A percentile compares a stretch with the other conserved stretches of the same genome.
phyloP scores from a whole-genome alignment of 2,329 filamentous ascomycete species.

The Hirsutella rhossiliensis region DNA sequence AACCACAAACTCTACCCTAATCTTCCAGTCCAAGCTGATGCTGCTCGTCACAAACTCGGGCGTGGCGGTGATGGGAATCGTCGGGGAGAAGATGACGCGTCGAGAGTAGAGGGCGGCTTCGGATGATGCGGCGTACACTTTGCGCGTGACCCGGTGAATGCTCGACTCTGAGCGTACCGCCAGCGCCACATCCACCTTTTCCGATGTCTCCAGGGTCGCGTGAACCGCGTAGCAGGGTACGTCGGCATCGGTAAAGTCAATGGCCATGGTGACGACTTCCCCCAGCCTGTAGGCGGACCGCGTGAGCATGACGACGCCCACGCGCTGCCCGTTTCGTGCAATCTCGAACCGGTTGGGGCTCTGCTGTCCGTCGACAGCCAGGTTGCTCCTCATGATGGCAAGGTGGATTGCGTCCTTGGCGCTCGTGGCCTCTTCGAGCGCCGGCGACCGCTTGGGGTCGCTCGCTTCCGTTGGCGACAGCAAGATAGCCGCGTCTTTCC shows the following conservation, averaged over 20 bases:
- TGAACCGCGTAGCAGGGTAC: conserved; percentile 80
- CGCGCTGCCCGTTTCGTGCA: conserved; percentile 78
- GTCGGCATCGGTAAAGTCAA: conserved; percentile 70
- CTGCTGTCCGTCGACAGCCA: conserved; percentile 54
- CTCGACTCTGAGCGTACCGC: conserved; percentile 78
- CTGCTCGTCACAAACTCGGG: conserved; percentile 89
- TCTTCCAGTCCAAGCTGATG: conserved; percentile 75
- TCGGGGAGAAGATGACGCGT: conserved; percentile 67
- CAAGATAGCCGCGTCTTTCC: conserved; percentile 46
- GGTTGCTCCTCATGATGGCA: conserved; percentile 74
- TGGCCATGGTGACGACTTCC: conserved; percentile 69
- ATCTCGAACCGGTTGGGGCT: conserved; percentile 94
- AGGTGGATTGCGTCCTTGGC: conserved; percentile 83
- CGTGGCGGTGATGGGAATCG: conserved; percentile 72
- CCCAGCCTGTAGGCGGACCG: conserved; percentile 82
- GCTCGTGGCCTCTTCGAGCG: conserved; percentile 43
- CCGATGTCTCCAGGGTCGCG: conserved; percentile 72
- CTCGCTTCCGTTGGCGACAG: conserved; percentile 57
- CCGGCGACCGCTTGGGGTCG: conserved; percentile 42
- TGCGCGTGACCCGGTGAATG: conserved; percentile 76
- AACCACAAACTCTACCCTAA: conserved; percentile 87
- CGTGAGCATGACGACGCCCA: conserved; percentile 80
- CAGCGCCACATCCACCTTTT: conserved; percentile 68
- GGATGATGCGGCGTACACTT: conserved; percentile 63
- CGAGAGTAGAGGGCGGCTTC: conserved; percentile 76